phyloP scores from a whole-genome alignment of 352 stramenopile genomes.

The Phytophthora podocarpi region DNA sequence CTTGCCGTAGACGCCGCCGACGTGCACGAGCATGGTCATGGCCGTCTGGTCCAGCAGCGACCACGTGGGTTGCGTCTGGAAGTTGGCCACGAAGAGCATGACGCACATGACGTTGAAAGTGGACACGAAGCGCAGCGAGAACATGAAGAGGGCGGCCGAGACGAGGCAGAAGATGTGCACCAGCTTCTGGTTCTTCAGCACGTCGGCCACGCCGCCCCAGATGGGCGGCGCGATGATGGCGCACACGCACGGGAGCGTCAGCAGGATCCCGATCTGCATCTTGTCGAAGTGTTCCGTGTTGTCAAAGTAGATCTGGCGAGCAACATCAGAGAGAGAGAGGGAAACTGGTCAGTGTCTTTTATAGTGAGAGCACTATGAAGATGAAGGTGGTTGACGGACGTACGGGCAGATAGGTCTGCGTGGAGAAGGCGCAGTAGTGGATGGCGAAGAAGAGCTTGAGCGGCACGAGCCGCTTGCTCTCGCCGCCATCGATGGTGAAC shows the following conservation, averaged over 20 bases:
- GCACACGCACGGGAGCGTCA: slow-evolving; percentile 71
- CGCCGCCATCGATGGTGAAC: slow-evolving; percentile 68
- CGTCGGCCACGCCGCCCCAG: slow-evolving; percentile 66
- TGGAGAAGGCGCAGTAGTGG: slow-evolving; percentile 71
- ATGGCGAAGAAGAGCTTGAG: slow-evolving; percentile 80
- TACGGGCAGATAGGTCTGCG: slow-evolving; percentile 70
- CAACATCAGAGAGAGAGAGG: no score
- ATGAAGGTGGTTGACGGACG: no score
- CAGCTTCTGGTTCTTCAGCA: slow-evolving; percentile 67
- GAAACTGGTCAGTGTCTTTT: no score
- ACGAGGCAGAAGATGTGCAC: slow-evolving; percentile 70
- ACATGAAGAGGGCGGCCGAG: slow-evolving; percentile 69
- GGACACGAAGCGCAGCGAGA: slow-evolving; percentile 65
- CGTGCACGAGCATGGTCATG: slow-evolving; percentile 62
- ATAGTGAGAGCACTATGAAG: no score
- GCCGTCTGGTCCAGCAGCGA: slow-evolving; percentile 72
- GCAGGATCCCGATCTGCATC: slow-evolving; percentile 79
- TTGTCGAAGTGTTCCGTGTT: slow-evolving; percentile 59
- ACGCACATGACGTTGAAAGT: slow-evolving; percentile 74
- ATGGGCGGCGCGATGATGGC: slow-evolving; percentile 69
- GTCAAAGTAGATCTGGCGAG: slow-evolving; percentile 69
- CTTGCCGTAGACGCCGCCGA: slow-evolving; percentile 80
- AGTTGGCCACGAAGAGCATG: slow-evolving; percentile 77
- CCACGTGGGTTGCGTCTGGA: slow-evolving; percentile 69
- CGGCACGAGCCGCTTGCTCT: slow-evolving; percentile 62